Evolutionary conservation across 495 filamentous ascomycete genomes (phyloP).

Genomic region (Rhypophila decipiens): DNA sequence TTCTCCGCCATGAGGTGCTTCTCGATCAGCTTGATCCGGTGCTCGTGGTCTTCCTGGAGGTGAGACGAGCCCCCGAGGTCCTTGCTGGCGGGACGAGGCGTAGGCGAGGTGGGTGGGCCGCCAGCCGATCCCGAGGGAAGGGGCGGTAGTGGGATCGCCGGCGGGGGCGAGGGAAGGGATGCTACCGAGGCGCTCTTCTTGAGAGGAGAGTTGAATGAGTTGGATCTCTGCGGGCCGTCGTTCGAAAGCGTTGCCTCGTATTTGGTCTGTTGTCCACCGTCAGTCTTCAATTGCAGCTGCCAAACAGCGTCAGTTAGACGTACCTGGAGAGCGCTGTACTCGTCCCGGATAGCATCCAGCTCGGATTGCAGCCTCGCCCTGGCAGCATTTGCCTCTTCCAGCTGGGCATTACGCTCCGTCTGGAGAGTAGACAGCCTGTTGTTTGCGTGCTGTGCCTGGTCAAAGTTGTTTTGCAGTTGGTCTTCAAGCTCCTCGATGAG

Average conservation of each 20-base stretch:
- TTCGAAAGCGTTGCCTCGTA: constrained; percentile 37
- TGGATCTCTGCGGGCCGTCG: constrained; percentile 59
- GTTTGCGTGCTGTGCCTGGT: constrained; percentile 80
- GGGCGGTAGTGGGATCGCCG: constrained; percentile 88
- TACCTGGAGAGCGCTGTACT: constrained; percentile 63
- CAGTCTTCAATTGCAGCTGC: constrained; percentile 22
- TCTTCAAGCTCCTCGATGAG: constrained; percentile 95
- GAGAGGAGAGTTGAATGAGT: constrained; percentile 63
- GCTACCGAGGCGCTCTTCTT: constrained; percentile 79
- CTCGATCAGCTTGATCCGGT: constrained; percentile 90
- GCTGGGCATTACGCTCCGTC: constrained; percentile 56
- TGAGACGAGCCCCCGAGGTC: constrained; percentile 63
- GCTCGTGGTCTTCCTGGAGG: constrained; percentile 87
- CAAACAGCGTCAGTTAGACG: constrained; percentile 9
- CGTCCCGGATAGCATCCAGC: constrained; percentile 55
- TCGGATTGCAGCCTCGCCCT: constrained; percentile 46
- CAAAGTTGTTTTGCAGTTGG: constrained; percentile 89
- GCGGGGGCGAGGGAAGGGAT: constrained; percentile 84
- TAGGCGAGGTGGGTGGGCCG: constrained; percentile 34
- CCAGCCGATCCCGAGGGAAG: constrained; percentile 55
- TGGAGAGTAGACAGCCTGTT: constrained; percentile 68
- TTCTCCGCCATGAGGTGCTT: constrained; percentile 96
- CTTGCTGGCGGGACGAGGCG: constrained; percentile 68
- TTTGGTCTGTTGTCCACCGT: constrained; percentile 50
- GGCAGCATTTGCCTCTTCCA: constrained; percentile 51